Evolutionary conservation across 805 yeast species (phyloP), one percentile per base, ranked within the genome.

Genomic region (Blastobotrys terrestris): DNA sequence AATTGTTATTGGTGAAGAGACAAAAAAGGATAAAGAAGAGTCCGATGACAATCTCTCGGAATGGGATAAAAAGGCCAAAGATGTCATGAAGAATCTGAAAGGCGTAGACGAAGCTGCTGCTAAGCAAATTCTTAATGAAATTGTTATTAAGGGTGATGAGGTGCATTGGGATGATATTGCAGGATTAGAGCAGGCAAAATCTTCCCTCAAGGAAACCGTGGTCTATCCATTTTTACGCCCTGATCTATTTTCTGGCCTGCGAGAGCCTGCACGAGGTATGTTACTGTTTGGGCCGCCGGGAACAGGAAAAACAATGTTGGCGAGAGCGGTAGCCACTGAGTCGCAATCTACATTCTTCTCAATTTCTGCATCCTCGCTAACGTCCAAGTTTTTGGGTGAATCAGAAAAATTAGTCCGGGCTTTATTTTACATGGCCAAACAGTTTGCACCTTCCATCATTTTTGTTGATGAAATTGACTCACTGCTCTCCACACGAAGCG

Each of bases 231-330:
- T 92, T 64, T 70, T 94, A 58, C 77, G 98, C 49, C 99, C 98
- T 0, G 98, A 92, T 69, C 74, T 92, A 53, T 94, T 92, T 66
- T 79, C 81, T 54, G 98, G 97, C 0, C 72, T 92, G 50, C 76
- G 97, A 60, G 97, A 91, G 70, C 98, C 98, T 0, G 91, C 95
- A 0, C 73, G 95, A 54, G 98, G 98, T n/a, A 89, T 94, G 95
- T 74, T 92, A 18, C 70, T 92, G 43, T 92, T 90, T 72, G 99
- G 99, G 0, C 98, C 99, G 2, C 97, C 98, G 0, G 99, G 99
- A n/a, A 92, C 98, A 0, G 98, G 98, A 53, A 92, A 94, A 65
- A 91, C 97, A 0, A 91, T 92, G 98, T 77, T 92, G 59, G 97
- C 97, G 0, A 76, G 96, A 58, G 96, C 98, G 0, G 97, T 94